Conservation (phyloP, 805 yeast genomes). For the Monosporozyma aquatica region DNA sequence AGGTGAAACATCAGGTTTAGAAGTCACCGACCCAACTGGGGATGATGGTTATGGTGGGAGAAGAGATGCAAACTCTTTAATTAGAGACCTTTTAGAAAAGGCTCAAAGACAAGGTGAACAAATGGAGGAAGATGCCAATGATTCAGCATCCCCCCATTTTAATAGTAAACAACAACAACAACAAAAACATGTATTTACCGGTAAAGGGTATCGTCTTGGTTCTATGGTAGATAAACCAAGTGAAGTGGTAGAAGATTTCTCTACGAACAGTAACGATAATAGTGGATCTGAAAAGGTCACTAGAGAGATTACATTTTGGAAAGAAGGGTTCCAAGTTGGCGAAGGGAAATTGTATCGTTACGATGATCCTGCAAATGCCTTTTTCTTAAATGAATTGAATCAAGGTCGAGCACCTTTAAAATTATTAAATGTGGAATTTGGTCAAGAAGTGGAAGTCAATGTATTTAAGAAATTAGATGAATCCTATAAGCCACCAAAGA, state of each 20-base stretch:
- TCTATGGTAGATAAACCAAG: conserved; percentile 28
- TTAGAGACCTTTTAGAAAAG: conserved; percentile 52
- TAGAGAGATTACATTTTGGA: conserved; percentile 89
- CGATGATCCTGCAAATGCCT: conserved; percentile 85
- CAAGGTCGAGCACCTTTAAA: conserved; percentile 87
- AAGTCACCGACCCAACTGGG: conserved; percentile 62
- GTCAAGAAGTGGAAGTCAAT: conserved; percentile 88
- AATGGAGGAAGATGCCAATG: conserved; percentile 23
- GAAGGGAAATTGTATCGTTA: conserved; percentile 80
- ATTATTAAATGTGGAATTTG: conserved; percentile 70
- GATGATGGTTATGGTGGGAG: no score
- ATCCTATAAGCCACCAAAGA: conserved; percentile 64
- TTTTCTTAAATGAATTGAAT: conserved; percentile 68
- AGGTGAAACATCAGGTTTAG: conserved; percentile 66
- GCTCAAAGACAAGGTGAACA: conserved; percentile 56
- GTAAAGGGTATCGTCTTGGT: conserved; percentile 37
- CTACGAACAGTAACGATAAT: conserved; percentile 27
- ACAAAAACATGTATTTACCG: conserved; percentile 30
- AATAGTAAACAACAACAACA: conserved; percentile 8
- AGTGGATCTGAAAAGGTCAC: conserved; percentile 41
- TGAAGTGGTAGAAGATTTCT: conserved; percentile 26
- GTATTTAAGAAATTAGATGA: conserved; percentile 78
- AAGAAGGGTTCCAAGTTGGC: conserved; percentile 90
- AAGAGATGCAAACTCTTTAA: conserved; percentile 37
- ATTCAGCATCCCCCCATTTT: no score